Evolutionary conservation across 108 stramenopile genomes (phyloP).

Genomic region (Phaeodactylum tricornutum): DNA sequence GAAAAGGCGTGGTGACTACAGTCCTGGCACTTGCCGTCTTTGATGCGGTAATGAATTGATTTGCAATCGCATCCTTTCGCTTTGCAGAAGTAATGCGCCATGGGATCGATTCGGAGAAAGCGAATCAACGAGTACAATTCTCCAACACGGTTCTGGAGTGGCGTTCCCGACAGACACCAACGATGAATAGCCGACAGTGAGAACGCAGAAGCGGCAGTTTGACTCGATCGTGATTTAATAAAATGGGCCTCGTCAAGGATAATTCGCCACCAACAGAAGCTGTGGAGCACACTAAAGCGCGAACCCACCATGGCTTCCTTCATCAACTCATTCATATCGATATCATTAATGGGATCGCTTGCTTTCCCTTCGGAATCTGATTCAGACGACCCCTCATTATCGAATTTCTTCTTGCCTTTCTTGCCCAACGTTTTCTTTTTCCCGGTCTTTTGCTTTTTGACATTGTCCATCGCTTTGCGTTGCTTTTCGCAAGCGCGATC

Average conservation of each 20-base stretch:
- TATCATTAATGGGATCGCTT: conserved; percentile 21
- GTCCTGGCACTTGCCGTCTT: conserved; percentile 64
- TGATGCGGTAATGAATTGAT: conserved; percentile 87
- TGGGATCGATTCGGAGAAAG: conserved; percentile 91
- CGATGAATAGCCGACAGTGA: conserved; percentile 81
- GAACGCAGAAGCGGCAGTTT: conserved; percentile 94
- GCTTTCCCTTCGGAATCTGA: conserved; percentile 17
- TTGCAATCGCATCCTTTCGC: conserved; percentile 86
- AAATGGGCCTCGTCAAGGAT: conserved; percentile 93
- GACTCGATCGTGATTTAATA: conserved; percentile 85
- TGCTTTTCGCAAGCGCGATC: conserved; percentile 36
- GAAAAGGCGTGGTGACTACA: conserved; percentile 89
- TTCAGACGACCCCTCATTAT: conserved; percentile 22
- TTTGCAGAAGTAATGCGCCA: conserved; percentile 95
- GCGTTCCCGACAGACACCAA: conserved; percentile 95
- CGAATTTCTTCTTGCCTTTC: conserved; percentile 21
- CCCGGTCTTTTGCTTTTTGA: conserved; percentile 24
- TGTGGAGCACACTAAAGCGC: conserved; percentile 65
- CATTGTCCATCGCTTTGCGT: conserved; percentile 23
- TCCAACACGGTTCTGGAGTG: conserved; percentile 97
- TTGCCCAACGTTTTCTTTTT: conserved; percentile 9
- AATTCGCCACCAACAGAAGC: conserved; percentile 88
- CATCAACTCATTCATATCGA: conserved; percentile 27
- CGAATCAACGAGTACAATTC: conserved; percentile 95
- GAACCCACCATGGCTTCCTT: conserved; percentile 76